phyloP scores from a whole-genome alignment of 805 yeast species.

The Metschnikowia borealis region DNA sequence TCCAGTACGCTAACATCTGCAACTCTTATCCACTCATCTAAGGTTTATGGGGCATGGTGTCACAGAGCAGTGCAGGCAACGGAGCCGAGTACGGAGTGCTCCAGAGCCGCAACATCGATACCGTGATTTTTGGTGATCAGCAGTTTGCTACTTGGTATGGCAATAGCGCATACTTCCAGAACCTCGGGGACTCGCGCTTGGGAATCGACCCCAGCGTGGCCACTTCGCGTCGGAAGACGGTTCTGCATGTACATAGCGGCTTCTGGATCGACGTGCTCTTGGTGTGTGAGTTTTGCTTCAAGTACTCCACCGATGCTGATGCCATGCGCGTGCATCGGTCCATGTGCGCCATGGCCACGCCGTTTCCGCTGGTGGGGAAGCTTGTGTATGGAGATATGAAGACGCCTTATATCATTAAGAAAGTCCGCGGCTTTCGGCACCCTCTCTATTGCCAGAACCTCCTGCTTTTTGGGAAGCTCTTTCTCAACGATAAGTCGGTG shows the following conservation, averaged over 20 bases:
- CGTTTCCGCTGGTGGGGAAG: conserved; percentile 54
- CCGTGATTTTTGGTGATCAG: conserved; percentile 64
- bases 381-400: conserved; percentile 60
- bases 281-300: conserved; percentile 83
- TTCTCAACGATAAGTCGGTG: conserved; percentile 84
- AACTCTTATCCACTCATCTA: background rate
- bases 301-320: conserved; percentile 53
- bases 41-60: background rate
- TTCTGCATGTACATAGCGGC: conserved; percentile 12
- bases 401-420: conserved; percentile 48
- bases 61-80: background rate
- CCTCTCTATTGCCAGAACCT: conserved; percentile 75
- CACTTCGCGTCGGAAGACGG: conserved; percentile 6
- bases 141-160: conserved; percentile 86
- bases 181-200: conserved; percentile 27
- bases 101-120: conserved; percentile 56
- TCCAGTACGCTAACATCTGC: background rate
- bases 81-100: conserved; percentile 52
- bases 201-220: conserved; percentile 14
- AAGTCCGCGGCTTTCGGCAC: conserved; percentile 63
- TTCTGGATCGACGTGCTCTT: conserved; percentile 59
- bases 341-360: conserved; percentile 35
- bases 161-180: conserved; percentile 66
- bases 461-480: conserved; percentile 81
- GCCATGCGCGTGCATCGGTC: conserved; percentile 49